These are phyloP conservation scores for Sparassis latifolia DNA, from an alignment of 1,284 basidiomycete genomes.

Conservation along the genomic window DNA sequence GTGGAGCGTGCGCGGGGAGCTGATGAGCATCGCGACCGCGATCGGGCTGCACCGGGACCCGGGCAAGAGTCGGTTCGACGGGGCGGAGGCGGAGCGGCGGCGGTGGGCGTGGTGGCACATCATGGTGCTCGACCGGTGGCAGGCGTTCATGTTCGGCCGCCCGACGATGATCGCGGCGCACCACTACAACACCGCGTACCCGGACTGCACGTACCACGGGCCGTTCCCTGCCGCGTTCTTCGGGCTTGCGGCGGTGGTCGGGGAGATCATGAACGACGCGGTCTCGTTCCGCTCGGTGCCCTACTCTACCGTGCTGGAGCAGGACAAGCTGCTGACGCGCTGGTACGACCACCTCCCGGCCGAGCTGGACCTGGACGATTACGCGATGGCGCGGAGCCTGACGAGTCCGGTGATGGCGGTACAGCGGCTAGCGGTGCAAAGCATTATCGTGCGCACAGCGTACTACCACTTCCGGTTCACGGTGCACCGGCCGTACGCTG, in stretches of 20 bases:
- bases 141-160: slow-evolving; percentile 79
- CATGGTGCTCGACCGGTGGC: slow-evolving; percentile 73
- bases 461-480: slow-evolving; percentile 79
- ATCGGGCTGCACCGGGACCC: slow-evolving; percentile 81
- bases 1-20: slow-evolving; percentile 65
- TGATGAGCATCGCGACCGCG: slow-evolving; percentile 66
- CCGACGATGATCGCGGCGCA: slow-evolving; percentile 67
- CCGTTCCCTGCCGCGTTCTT: slow-evolving; percentile 55
- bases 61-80: slow-evolving; percentile 60
- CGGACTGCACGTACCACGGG: slow-evolving; percentile 46
- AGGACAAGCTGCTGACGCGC: slow-evolving; percentile 57
- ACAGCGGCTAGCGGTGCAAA: slow-evolving; percentile 66
- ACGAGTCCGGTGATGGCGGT: slow-evolving; percentile 48
- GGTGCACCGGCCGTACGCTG: slow-evolving; percentile 73
- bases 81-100: slow-evolving; percentile 62
- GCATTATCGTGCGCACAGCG: slow-evolving; percentile 67
- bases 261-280: slow-evolving; percentile 77
- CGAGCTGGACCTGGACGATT: slow-evolving; percentile 72
- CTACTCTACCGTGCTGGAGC: slow-evolving; percentile 65
- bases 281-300: slow-evolving; percentile 68
- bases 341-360: slow-evolving; percentile 69
- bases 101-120: slow-evolving; percentile 87
- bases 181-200: slow-evolving; percentile 74
- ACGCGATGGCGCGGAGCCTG: slow-evolving; percentile 58
- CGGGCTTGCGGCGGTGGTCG: slow-evolving; percentile 66